Evolutionary conservation across 352 stramenopile species (phyloP).

Genomic region (Pythium scleroteichum): DNA sequence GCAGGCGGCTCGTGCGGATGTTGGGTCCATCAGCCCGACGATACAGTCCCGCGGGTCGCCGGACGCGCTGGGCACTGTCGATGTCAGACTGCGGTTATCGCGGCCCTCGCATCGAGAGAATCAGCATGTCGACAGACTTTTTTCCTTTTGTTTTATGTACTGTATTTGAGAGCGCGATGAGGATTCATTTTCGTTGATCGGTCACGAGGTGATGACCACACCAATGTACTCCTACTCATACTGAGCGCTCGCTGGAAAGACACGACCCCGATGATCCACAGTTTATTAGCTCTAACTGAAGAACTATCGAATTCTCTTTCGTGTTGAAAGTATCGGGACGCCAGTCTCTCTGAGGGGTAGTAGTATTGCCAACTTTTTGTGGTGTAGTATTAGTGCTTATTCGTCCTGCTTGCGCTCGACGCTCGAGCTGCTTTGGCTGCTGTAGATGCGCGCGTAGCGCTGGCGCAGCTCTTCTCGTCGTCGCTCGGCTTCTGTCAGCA

Average conservation of each 20-base stretch:
- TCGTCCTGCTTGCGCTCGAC: conserved; percentile 22
- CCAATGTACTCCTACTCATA: conserved; percentile 43
- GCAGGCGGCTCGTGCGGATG: conserved; percentile 25
- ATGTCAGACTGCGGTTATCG: conserved; percentile 36
- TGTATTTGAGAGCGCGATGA: conserved; percentile 29
- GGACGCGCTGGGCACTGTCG: conserved; percentile 36
- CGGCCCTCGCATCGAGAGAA: conserved; percentile 36
- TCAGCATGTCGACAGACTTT: conserved; percentile 38
- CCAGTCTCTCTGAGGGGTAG: conserved; percentile 32
- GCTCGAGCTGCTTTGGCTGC: conserved; percentile 1
- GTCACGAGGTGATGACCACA: conserved; percentile 35
- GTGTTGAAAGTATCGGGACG: conserved; percentile 27
- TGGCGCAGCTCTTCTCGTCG: conserved; percentile 36
- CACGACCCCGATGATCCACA: conserved; percentile 66
- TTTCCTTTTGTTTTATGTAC: conserved; percentile 16
- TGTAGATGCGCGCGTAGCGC: conserved; percentile 38
- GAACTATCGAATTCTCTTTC: conserved; percentile 59
- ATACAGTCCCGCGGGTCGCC: conserved; percentile 25
- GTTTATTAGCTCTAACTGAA: conserved; percentile 91
- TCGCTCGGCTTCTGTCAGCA: conserved; percentile 31
- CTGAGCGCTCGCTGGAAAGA: conserved; percentile 20
- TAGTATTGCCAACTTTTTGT: too few relatives aligned
- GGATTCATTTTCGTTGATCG: conserved; percentile 34
- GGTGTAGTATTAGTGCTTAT: neutral
- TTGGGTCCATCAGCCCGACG: conserved; percentile 41